Conservation (phyloP, 768 basidiomycete species). For the Tulasnella sp. region DNA sequence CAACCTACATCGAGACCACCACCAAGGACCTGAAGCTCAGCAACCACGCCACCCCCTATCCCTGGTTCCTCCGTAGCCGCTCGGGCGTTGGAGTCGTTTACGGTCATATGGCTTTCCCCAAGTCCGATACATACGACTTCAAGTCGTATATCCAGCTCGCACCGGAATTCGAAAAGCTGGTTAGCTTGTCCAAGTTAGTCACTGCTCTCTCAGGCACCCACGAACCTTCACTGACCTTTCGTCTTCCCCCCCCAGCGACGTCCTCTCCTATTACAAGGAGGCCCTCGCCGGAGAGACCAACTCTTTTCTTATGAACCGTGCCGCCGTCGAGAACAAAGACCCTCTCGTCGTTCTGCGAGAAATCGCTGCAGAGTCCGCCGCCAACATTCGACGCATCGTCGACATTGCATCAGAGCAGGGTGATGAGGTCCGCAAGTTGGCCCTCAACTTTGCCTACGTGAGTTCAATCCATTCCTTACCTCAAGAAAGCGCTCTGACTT, state of each 20-base stretch:
- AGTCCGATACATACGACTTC: not conserved
- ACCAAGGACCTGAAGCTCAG: not conserved
- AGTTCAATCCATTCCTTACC: not conserved
- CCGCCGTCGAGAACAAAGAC: conserved; percentile 1
- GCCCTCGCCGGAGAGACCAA: not conserved
- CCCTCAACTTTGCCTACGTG: not conserved
- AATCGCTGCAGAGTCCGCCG: not conserved
- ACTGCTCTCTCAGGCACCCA: not conserved
- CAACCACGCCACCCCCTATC: not conserved
- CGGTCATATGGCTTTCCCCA: conserved; percentile 4
- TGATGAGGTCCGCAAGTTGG: not conserved
- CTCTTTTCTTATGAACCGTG: not conserved
- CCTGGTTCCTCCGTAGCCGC: not conserved
- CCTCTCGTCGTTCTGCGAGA: not conserved
- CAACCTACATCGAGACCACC: not conserved
- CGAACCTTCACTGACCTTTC: not conserved
- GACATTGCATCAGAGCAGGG: not conserved
- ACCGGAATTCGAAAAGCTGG: not conserved
- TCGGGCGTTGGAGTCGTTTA: not conserved
- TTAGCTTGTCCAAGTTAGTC: not conserved
- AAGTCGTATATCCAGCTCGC: not conserved
- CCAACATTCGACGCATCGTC: not conserved
- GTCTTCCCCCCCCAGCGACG: not conserved
- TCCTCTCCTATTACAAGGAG: conserved; percentile 4
- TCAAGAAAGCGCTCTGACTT: not conserved